Base-by-base conservation (phyloP, 441 rosid genomes). In the Brassica balearica region DNA sequence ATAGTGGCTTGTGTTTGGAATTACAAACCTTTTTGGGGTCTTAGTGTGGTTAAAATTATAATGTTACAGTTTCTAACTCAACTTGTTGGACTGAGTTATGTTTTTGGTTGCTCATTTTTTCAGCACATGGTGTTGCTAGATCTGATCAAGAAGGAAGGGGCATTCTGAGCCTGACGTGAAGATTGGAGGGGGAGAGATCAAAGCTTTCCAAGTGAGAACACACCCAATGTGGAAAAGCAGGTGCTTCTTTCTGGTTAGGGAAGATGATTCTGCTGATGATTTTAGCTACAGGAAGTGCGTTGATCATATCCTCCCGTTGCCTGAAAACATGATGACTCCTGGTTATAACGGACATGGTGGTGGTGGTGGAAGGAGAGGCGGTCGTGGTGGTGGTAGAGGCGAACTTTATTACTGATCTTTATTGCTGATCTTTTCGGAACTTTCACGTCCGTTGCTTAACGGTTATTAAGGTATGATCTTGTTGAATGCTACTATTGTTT, bases 271-370 rank as follows among this genome's bases (percentile, higher is more conserved):
- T 2, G 77, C 81, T 5, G 96, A 95, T 10, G 99, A 91, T 86
- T 93, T 93, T 84, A 91, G 96, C 90, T 95, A 89, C 85, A 87
- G 92, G 88, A 92, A 91, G 86, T 88, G 96, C 55, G 96, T 90
- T 71, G 93, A 95, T 81, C 86, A 90, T 9, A 88, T 93, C 51
- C 86, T 34, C 38, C 38, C 38, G 38, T 34, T 34, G 38, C 38
- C 38, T 34, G 38, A 34, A 34, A 34, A 34, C 38, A 34, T 34
- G 38, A 34, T 0, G 38, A 34, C 38, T 34, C 38, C 38, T 34
- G 38, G 38, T 34, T 5, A 34, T 34, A 34, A 34, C 38, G 38
- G 38, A 1, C 1, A 34, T 34, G 38, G 38, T 34, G 38, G 38
- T 32, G 6, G 36, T 5, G 7, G 36, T 5, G 36, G 36, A 32